These are phyloP conservation scores for Cyberlindnera subsufficiens DNA, from an alignment of 805 yeast species.

Conservation along the genomic window DNA sequence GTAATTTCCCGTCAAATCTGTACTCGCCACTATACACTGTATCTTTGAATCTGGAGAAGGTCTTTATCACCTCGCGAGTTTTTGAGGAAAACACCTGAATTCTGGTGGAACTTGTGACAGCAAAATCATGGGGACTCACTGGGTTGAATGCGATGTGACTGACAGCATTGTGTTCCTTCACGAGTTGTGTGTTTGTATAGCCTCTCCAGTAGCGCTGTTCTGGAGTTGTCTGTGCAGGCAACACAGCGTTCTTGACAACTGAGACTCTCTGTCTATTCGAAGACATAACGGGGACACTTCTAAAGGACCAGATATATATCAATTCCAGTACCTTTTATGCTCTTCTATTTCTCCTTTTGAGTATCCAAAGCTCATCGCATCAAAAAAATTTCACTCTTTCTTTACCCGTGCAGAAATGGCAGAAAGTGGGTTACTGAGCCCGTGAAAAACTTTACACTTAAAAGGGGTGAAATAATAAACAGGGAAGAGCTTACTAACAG, in stretches of 20 bases:
- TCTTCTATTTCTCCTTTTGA: too few relatives aligned
- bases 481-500: neutral
- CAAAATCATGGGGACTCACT: constrained; percentile 80
- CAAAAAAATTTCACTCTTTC: constrained; percentile 2
- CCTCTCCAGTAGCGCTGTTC: constrained; percentile 95
- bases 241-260: constrained; percentile 63
- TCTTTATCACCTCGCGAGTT: constrained; percentile 85
- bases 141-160: constrained; percentile 88
- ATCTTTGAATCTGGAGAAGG: constrained; percentile 84
- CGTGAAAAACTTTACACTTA: neutral
- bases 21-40: constrained; percentile 89
- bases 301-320: too few relatives aligned
- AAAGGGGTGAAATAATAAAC: neutral
- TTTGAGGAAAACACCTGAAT: constrained; percentile 92
- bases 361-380: neutral
- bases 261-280: constrained; percentile 60
- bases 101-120: constrained; percentile 85
- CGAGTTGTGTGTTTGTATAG: constrained; percentile 76
- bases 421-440: neutral
- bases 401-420: neutral
- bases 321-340: too few relatives aligned
- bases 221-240: constrained; percentile 82
- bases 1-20: constrained; percentile 82
- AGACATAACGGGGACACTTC: constrained; percentile 47
- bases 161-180: constrained; percentile 90